These are phyloP conservation scores for Persicaria maculosa DNA, from an alignment of 148 eudicot genomes.

Conservation along the genomic window DNA sequence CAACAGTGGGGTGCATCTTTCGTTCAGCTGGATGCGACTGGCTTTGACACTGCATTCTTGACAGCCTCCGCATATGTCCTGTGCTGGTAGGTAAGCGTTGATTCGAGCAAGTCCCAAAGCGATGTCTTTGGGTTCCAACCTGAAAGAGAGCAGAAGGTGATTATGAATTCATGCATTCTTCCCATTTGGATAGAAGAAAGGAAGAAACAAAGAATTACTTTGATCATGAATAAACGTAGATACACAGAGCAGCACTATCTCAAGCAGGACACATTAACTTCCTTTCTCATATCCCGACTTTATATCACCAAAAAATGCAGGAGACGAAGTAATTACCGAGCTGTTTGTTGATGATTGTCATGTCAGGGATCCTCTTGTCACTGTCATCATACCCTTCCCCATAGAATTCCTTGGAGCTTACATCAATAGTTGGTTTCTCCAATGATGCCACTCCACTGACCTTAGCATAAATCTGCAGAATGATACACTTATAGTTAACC, in stretches of 20 bases:
- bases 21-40: conserved; percentile 52
- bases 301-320: background rate
- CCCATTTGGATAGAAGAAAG: background rate
- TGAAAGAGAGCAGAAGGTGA: conserved; percentile 11
- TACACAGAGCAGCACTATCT: too few relatives aligned
- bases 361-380: conserved; percentile 97
- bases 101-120: conserved; percentile 96
- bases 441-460: conserved; percentile 71
- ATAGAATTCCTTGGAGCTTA: conserved; percentile 90
- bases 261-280: too few relatives aligned
- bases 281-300: background rate
- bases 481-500: conserved; percentile 6
- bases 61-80: conserved; percentile 93
- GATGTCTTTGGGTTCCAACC: conserved; percentile 99
- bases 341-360: conserved; percentile 95
- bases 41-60: conserved; percentile 66
- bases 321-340: conserved; percentile 48
- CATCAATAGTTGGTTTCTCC: conserved; percentile 75
- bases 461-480: conserved; percentile 70
- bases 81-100: conserved; percentile 96
- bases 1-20: background rate
- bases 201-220: background rate
- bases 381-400: conserved; percentile 97
- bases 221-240: too few relatives aligned
- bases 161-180: background rate